Base-by-base conservation (phyloP, 495 filamentous ascomycete genomes). In the Penicillium silybi region DNA sequence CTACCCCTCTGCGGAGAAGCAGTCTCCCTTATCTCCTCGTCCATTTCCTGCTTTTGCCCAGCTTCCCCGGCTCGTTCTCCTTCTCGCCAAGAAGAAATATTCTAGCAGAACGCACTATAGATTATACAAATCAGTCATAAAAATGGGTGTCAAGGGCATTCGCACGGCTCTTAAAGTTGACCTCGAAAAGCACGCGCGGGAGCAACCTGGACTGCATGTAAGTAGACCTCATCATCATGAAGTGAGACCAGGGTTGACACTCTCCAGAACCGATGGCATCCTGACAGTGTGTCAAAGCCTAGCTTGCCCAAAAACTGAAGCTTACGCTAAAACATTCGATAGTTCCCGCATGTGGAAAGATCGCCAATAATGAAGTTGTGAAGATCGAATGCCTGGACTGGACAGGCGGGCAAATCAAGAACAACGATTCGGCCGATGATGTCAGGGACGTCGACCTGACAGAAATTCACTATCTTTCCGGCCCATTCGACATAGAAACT, bases 331-430 rank as follows among this genome's bases (percentile, higher is more conserved):
- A 56, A 10, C 25, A 4, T 39, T 34, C 1, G n/a, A 47, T 39
- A 92, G 90, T 97, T 57, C 92, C 92, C 11, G 81, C 80, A 46
- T 77, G 72, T 35, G 87, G 79, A 27, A 85, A 81, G 39, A 93
- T 97, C 65, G 83, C 84, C 57, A 86, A 92, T 65, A 85, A 84
- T 34, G 92, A 97, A 68, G 85, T 88, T 3, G 92, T 96, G 54
- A 96, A 96, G 73, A 92, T 97, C 59, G 89, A 96, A 78, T 97
- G 92, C 58, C 72, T 96, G 18, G 92, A 97, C 69, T 92, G 88
- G 85, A 79, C 78, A 54, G 90, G 89, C 15, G 92, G 92, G 1
- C 92, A 96, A 57, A 96, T 97, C 67, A 67, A 74, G 44, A 96
- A 97, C 70, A 84, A 92, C 61, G 92, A 96, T 69, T 85, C 76